Evolutionary conservation across 495 filamentous ascomycete species (phyloP), one percentile per base, ranked within the genome.

Genomic region (Xylaria intraflava): DNA sequence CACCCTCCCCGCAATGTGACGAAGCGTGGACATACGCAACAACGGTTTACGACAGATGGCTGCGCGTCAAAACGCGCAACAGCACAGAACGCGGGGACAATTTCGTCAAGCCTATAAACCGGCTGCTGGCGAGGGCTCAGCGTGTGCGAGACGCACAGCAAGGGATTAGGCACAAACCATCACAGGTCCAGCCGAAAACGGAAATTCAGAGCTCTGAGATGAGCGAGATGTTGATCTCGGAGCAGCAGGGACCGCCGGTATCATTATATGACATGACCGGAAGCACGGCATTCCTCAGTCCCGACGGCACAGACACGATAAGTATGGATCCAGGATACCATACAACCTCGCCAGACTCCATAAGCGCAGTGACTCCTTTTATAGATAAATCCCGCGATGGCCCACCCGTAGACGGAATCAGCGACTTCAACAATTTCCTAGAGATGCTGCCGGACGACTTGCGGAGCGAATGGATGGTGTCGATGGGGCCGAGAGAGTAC

Each of bases 1-100:
- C 52, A 8, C 52, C 52, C 6, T 55, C 52, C 20, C 44, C 52
- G 6, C 20, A 33, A 43, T 55, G 52, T 17, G 52, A 49, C 24
- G 36, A 23, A 11, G 52, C 45, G 3, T 55, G 52, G 52, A 36
- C 33, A 27, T 46, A 17, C 20, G 35, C 52, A 11, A 43, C 44
- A 6, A 9, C 16, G 5, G 19, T 55, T 22, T 55, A 55, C 14
- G 44, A 55, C 11, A 49, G 20, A 27, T 55, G 52, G 52, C 35
- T 48, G 4, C 23, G 10, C 14, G 24, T 55, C 9, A 55, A 55
- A 27, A 26, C 26, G 16, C 52, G 45, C 14, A 45, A 48, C 24
- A 30, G 38, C 22, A 23, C 16, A 7, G 52, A 55, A 43, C 52
- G 46, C 11, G 52, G 52, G 8, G 38, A 55, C 11, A 22, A 48